Evolutionary conservation across 1,284 basidiomycete genomes (phyloP).

Genomic region (Ceratobasidium sp.): DNA sequence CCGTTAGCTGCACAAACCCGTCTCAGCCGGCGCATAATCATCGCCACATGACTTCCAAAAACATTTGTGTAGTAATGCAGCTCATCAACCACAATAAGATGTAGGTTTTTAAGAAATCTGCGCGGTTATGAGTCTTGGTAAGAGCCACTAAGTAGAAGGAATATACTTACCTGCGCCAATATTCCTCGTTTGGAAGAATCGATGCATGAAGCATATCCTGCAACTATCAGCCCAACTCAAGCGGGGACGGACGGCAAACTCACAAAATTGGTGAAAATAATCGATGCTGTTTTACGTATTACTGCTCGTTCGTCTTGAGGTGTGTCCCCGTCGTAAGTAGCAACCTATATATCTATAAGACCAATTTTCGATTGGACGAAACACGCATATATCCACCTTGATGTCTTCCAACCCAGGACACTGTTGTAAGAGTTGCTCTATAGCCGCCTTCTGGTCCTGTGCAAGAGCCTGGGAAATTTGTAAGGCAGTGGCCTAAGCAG

Average conservation of each 20-base stretch:
- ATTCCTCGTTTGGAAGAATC: slow-evolving; percentile 85
- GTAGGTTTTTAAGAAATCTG: slow-evolving; percentile 78
- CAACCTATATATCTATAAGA: slow-evolving; percentile 59
- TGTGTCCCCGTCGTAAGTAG: slow-evolving; percentile 92
- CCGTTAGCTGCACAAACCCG: slow-evolving; percentile 86
- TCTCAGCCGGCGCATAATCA: slow-evolving; percentile 78
- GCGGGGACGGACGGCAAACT: slow-evolving; percentile 49
- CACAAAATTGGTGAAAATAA: slow-evolving; percentile 83
- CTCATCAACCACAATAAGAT: slow-evolving; percentile 86
- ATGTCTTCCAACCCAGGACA: slow-evolving; percentile 72
- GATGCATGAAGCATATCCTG: slow-evolving; percentile 90
- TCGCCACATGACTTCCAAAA: slow-evolving; percentile 83
- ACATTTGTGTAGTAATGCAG: slow-evolving; percentile 81
- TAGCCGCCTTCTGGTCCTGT: slow-evolving; percentile 81
- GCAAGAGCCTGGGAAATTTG: slow-evolving; percentile 72
- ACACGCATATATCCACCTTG: slow-evolving; percentile 61
- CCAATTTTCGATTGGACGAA: slow-evolving; percentile 29
- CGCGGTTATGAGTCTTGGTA: neutral
- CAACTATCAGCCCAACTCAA: neutral
- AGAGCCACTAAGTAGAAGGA: neutral
- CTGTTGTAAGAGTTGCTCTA: slow-evolving; percentile 72
- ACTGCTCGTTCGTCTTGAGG: slow-evolving; percentile 68
- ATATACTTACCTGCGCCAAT: slow-evolving; percentile 74
- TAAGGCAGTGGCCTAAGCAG: neutral
- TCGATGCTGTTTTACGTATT: slow-evolving; percentile 71